Conservation (phyloP, 2,329 filamentous ascomycete genomes). For the Hypoxylon sp. region DNA sequence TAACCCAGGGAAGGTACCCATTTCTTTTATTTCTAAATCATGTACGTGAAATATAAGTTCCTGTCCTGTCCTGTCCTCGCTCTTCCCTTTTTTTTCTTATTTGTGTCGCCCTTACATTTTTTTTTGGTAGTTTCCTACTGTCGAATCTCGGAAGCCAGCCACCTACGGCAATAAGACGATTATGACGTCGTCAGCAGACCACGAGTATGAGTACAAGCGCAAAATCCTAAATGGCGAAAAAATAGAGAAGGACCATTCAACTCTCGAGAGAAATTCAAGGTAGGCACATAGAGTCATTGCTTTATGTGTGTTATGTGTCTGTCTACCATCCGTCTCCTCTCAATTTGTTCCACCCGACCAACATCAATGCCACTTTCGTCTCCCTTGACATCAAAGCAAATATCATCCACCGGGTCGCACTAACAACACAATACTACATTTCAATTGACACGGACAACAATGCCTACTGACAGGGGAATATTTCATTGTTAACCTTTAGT, state of each 20-base stretch:
- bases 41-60: slow-evolving; percentile 8
- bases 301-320: slow-evolving; percentile 9
- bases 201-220: slow-evolving; percentile 8
- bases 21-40: background rate
- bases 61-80: background rate
- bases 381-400: background rate
- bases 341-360: background rate
- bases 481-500: slow-evolving; percentile 3
- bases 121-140: background rate
- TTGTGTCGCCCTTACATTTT: background rate
- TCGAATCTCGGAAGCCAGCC: slow-evolving; percentile 15
- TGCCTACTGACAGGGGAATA: background rate
- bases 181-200: slow-evolving; percentile 32
- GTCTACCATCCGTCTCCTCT: background rate
- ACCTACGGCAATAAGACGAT: slow-evolving; percentile 17
- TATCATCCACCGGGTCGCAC: background rate
- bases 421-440: background rate
- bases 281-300: slow-evolving; percentile 10
- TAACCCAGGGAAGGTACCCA: slow-evolving; percentile 13
- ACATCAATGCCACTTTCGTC: background rate
- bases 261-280: slow-evolving; percentile 1
- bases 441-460: background rate
- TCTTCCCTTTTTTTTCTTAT: slow-evolving; percentile 1
- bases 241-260: background rate
- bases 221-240: slow-evolving; percentile 1